phyloP scores from a whole-genome alignment of 2,329 filamentous ascomycete genomes.

The Sclerotinia trifoliorum region DNA sequence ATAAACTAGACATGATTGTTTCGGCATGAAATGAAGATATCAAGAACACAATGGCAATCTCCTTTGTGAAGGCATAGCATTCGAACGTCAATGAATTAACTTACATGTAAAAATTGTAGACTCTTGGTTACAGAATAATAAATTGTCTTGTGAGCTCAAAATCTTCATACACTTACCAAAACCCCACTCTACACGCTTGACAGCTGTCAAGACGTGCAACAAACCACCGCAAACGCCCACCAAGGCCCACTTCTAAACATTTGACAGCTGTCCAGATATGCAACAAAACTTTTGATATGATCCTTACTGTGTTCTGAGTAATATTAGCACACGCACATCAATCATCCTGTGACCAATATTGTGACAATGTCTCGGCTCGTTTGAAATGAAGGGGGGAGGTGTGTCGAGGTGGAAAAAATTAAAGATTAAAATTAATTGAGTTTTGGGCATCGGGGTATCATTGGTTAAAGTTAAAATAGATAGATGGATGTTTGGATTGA shows the following conservation, averaged over 20 bases:
- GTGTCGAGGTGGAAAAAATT: no score
- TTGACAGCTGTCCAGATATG: slow-evolving; percentile 18
- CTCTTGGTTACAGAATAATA: not conserved
- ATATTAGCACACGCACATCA: no score
- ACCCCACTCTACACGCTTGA: slow-evolving; percentile 8
- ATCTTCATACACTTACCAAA: not conserved
- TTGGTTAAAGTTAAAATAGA: no score
- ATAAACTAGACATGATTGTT: not conserved
- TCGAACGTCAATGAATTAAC: not conserved
- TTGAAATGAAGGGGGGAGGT: no score
- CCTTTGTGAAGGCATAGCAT: no score
- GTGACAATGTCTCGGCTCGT: no score
- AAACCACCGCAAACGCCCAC: not conserved
- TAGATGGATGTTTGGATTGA: no score
- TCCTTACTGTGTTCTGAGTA: no score
- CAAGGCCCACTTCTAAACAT: not conserved
- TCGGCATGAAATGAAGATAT: not conserved
- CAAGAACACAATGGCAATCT: not conserved
- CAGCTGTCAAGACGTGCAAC: slow-evolving; percentile 16
- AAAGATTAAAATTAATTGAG: no score
- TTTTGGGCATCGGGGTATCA: no score
- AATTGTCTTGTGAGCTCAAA: not conserved
- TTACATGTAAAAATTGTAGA: not conserved
- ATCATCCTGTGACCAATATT: no score
- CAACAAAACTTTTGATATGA: slow-evolving; percentile 13